These are phyloP conservation scores for Leptomonas seymouri DNA, from an alignment of 208 protist genomes.

Conservation along the genomic window DNA sequence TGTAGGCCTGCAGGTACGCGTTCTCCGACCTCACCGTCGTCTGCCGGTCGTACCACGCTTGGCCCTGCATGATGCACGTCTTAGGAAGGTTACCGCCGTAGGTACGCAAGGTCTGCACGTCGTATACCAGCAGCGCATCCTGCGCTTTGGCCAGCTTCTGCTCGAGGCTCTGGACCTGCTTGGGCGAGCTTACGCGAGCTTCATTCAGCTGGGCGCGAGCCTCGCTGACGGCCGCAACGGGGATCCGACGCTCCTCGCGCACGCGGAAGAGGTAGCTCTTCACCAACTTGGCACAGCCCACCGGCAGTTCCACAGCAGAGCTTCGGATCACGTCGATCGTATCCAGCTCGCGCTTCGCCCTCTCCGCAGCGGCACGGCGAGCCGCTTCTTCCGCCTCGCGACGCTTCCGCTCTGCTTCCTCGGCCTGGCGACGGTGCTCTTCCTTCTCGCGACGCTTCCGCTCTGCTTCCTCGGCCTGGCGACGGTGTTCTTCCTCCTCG, in stretches of 20 bases:
- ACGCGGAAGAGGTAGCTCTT: slow-evolving; percentile 44
- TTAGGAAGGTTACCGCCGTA: slow-evolving; percentile 46
- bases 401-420: slow-evolving; percentile 4
- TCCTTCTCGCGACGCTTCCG: not conserved
- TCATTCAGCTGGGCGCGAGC: slow-evolving; percentile 59
- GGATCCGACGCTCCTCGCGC: slow-evolving; percentile 27
- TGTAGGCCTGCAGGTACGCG: slow-evolving; percentile 25
- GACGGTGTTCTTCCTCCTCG: slow-evolving; percentile 13
- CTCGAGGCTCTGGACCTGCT: slow-evolving; percentile 25
- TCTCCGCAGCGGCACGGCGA: slow-evolving; percentile 11
- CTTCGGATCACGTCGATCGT: slow-evolving; percentile 25
- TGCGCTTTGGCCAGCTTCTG: slow-evolving; percentile 15
- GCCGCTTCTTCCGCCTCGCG: slow-evolving; percentile 6
- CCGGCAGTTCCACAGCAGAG: slow-evolving; percentile 28
- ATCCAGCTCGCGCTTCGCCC: slow-evolving; percentile 22
- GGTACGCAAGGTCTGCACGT: slow-evolving; percentile 27
- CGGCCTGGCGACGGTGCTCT: slow-evolving; percentile 2
- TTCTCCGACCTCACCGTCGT: slow-evolving; percentile 9
- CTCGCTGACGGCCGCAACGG: slow-evolving; percentile 20
- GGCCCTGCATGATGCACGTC: slow-evolving; percentile 45
- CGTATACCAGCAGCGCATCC: slow-evolving; percentile 29
- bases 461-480: slow-evolving; percentile 14
- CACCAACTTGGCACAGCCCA: slow-evolving; percentile 32
- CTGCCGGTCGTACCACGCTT: slow-evolving; percentile 23
- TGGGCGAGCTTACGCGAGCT: slow-evolving; percentile 33